These are phyloP conservation scores for Fraxinus platypoda DNA, from an alignment of 305 asterid genomes.

Conservation along the genomic window DNA sequence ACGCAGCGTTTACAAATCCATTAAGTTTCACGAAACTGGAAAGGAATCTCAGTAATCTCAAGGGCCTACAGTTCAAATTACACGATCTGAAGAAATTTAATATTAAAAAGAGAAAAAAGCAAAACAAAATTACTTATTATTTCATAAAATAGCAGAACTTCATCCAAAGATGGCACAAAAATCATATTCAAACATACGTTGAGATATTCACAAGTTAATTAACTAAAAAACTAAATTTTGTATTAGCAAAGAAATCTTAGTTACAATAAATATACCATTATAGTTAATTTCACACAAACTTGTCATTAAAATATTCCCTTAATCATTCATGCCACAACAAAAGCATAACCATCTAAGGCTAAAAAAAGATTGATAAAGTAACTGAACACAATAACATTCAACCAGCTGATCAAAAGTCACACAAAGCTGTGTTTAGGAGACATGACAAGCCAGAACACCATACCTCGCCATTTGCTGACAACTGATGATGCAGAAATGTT, in stretches of 20 bases:
- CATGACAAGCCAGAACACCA: constrained; percentile 24
- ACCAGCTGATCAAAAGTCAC: constrained; percentile 7
- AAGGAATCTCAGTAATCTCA: not conserved
- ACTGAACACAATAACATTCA: constrained; percentile 1
- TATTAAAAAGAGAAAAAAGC: not conserved
- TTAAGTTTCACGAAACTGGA: not conserved
- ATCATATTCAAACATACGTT: not conserved
- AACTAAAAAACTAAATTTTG: not conserved
- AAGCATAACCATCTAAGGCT: constrained; percentile 12
- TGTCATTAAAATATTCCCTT: not conserved
- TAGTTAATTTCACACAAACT: not conserved
- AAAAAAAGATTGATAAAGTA: not conserved
- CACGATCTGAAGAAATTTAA: not conserved
- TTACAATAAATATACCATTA: not conserved
- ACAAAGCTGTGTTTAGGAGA: constrained; percentile 6
- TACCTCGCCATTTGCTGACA: constrained; percentile 99
- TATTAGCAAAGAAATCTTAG: constrained; percentile 16
- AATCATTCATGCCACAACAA: not conserved
- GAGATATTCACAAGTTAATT: not conserved
- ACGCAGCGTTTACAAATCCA: not conserved
- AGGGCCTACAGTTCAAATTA: not conserved
- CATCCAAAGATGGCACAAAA: constrained; percentile 1
- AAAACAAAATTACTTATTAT: not conserved
- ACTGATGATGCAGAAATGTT: constrained; percentile 97
- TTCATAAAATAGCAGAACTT: not conserved